Conservation (phyloP, 306 rosid species). For the Ormosia emarginata region DNA sequence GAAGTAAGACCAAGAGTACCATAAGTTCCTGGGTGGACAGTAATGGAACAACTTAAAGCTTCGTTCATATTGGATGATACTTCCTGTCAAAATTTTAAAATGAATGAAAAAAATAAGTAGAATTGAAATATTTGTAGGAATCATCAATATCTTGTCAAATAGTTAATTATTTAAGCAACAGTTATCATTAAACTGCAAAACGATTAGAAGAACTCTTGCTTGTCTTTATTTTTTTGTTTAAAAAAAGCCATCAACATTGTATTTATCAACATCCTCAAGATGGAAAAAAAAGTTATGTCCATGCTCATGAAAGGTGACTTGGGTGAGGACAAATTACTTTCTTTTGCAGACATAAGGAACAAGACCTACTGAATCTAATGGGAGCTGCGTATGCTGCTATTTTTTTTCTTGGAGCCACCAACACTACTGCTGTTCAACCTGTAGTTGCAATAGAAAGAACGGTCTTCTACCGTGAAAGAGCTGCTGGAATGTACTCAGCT, state of each 20-base stretch:
- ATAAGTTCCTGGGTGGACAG: not conserved
- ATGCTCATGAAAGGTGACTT: not conserved
- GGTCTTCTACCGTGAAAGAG: slow-evolving; percentile 58
- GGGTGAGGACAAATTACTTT: not conserved
- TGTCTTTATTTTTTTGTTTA: not conserved
- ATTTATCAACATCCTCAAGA: not conserved
- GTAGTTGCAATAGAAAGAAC: slow-evolving; percentile 50
- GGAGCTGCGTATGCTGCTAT: slow-evolving; percentile 42
- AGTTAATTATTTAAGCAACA: not conserved
- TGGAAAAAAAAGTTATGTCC: not conserved
- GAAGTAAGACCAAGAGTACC: not conserved
- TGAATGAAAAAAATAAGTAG: not conserved
- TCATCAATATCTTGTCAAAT: not conserved
- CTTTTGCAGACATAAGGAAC: slow-evolving; percentile 38
- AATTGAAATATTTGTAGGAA: not conserved
- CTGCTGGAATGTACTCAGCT: slow-evolving; percentile 54
- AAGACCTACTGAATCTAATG: slow-evolving; percentile 39
- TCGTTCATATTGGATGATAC: not conserved
- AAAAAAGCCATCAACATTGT: not conserved
- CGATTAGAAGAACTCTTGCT: not conserved
- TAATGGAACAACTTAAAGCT: not conserved
- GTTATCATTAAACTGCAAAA: not conserved
- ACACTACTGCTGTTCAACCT: slow-evolving; percentile 39
- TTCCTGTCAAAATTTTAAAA: not conserved
- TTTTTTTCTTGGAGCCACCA: slow-evolving; percentile 47